Conservation (phyloP, 2,329 filamentous ascomycete genomes). For the Fusarium robinianum region DNA sequence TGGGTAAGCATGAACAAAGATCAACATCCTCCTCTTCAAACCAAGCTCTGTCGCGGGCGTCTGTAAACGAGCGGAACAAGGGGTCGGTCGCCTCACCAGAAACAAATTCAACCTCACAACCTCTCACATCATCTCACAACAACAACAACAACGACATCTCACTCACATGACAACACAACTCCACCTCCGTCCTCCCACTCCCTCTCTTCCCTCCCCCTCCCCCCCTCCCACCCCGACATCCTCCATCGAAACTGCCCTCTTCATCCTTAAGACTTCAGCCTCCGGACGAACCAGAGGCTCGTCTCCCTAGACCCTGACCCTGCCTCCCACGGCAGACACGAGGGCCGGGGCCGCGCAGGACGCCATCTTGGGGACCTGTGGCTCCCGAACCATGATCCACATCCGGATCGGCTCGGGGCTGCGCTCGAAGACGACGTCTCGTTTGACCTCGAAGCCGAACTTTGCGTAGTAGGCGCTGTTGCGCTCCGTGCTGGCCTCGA, state of each 20-base stretch:
- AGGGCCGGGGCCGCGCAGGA: slow-evolving; percentile 32
- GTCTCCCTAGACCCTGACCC: slow-evolving; percentile 33
- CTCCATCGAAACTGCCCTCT: too few relatives aligned
- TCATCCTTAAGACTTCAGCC: slow-evolving; percentile 24
- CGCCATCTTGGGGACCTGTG: slow-evolving; percentile 49
- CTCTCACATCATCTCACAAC: background rate
- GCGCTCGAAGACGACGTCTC: slow-evolving; percentile 65
- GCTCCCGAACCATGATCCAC: slow-evolving; percentile 83
- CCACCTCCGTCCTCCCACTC: background rate
- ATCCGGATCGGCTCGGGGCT: slow-evolving; percentile 64
- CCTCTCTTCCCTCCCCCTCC: slow-evolving; percentile 1
- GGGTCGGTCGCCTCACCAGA: too few relatives aligned
- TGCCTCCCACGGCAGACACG: slow-evolving; percentile 26
- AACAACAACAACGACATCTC: slow-evolving; percentile 3
- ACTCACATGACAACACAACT: slow-evolving; percentile 27
- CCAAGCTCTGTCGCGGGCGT: too few relatives aligned
- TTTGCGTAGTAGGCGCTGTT: slow-evolving; percentile 76
- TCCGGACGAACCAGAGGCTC: slow-evolving; percentile 27
- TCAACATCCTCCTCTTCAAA: slow-evolving; percentile 5
- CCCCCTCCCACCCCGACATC: background rate
- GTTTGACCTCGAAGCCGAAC: slow-evolving; percentile 71
- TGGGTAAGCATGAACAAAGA: slow-evolving; percentile 5
- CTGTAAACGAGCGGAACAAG: too few relatives aligned
- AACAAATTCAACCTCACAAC: background rate
- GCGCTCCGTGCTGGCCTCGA: slow-evolving; percentile 72